Evolutionary conservation across 768 basidiomycete genomes (phyloP).

Genomic region (Kwoniella sp.): DNA sequence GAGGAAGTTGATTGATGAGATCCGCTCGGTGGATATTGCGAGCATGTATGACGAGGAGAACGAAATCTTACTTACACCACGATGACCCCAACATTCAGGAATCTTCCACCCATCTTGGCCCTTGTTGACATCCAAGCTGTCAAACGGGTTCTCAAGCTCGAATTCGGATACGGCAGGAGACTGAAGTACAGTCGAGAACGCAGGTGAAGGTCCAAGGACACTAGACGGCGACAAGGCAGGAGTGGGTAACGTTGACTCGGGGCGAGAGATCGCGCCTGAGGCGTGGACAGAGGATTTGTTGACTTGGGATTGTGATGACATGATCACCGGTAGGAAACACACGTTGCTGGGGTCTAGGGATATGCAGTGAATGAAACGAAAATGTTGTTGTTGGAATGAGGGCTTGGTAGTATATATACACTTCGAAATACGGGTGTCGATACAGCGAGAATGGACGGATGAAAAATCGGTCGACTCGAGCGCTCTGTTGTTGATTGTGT

Average conservation of each 20-base stretch:
- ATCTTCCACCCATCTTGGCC: constrained; percentile 28
- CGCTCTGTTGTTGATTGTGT: not conserved
- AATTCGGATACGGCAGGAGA: constrained; percentile 39
- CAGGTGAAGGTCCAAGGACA: constrained; percentile 23
- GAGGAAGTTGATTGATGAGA: not conserved
- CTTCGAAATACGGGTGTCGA: not conserved
- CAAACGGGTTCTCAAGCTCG: constrained; percentile 25
- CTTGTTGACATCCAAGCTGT: constrained; percentile 5
- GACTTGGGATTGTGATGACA: not conserved
- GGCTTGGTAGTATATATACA: not conserved
- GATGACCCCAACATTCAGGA: constrained; percentile 79
- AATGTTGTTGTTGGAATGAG: not conserved
- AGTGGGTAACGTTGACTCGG: constrained; percentile 18
- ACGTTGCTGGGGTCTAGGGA: not conserved
- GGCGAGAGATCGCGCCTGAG: constrained; percentile 7
- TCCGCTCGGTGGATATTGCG: not conserved
- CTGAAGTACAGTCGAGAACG: constrained; percentile 28
- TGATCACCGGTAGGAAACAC: not conserved
- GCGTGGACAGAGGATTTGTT: not conserved
- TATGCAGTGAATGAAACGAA: not conserved
- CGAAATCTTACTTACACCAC: constrained; percentile 61
- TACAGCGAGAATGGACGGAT: not conserved
- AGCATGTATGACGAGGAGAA: not conserved
- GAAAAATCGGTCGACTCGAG: not conserved
- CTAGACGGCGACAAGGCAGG: constrained; percentile 22